Conservation (phyloP, 2,329 filamentous ascomycete species). For the Paraphoma chrysanthemicola region DNA sequence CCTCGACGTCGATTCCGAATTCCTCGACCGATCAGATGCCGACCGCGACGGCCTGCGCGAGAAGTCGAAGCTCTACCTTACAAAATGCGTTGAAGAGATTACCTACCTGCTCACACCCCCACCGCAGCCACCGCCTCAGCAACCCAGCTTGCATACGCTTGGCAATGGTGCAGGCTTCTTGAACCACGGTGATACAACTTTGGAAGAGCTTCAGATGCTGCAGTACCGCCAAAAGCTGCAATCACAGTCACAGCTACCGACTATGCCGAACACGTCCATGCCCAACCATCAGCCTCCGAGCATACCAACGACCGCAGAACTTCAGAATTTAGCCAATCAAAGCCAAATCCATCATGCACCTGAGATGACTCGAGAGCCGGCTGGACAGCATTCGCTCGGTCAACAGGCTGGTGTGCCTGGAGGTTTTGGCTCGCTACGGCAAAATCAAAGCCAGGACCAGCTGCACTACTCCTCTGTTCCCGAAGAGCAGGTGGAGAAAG, state of each 20-base stretch:
- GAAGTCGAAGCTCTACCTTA: slow-evolving; percentile 68
- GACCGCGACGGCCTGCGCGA: slow-evolving; percentile 67
- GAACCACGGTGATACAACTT: slow-evolving; percentile 60
- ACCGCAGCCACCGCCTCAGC: slow-evolving; percentile 65
- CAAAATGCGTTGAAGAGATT: slow-evolving; percentile 72
- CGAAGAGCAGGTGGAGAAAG: slow-evolving; percentile 65
- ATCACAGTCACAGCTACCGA: slow-evolving; percentile 52
- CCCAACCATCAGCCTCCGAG: slow-evolving; percentile 70
- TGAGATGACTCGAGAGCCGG: slow-evolving; percentile 54
- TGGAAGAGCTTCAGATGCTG: slow-evolving; percentile 67
- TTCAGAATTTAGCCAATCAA: slow-evolving; percentile 48
- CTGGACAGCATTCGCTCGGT: slow-evolving; percentile 49
- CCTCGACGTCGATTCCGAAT: slow-evolving; percentile 56
- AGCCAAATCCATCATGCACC: slow-evolving; percentile 50
- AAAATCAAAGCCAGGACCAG: slow-evolving; percentile 30
- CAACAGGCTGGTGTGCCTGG: slow-evolving; percentile 42
- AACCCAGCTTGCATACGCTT: slow-evolving; percentile 46
- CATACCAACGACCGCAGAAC: slow-evolving; percentile 50
- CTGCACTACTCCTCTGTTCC: slow-evolving; percentile 50
- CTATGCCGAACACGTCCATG: slow-evolving; percentile 48
- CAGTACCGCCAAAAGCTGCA: slow-evolving; percentile 63
- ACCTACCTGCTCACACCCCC: slow-evolving; percentile 73
- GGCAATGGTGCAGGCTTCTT: slow-evolving; percentile 50
- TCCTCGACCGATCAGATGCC: slow-evolving; percentile 53
- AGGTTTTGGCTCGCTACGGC: slow-evolving; percentile 48